Percentiles rank a stretch among this genome's conserved stretches.
These are phyloP conservation scores for Nicotiana benthamiana DNA, from an alignment of 257 asterid species.

Conservation along the genomic window DNA sequence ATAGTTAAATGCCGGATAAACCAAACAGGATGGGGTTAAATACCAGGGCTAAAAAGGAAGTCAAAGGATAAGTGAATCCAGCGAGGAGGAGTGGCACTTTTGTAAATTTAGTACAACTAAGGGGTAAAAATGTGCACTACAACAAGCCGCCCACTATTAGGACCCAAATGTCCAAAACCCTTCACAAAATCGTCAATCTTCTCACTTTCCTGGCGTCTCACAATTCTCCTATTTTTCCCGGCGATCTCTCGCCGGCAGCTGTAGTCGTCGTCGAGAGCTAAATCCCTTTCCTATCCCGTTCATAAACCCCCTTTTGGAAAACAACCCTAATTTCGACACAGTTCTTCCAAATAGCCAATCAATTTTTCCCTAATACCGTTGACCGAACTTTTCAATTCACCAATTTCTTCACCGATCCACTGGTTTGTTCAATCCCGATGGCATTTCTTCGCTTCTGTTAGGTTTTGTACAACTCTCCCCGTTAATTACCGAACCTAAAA, in stretches of 20 bases:
- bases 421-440: conserved; percentile 11
- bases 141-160: conserved; percentile 1
- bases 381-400: conserved; percentile 7
- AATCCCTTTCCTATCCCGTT: background rate
- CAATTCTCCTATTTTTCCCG: background rate
- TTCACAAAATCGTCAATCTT: background rate
- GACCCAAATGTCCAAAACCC: background rate
- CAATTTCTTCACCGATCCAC: conserved; percentile 1
- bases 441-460: background rate
- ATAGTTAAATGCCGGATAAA: too few relatives aligned
- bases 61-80: background rate
- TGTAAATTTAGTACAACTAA: background rate
- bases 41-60: background rate
- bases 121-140: background rate
- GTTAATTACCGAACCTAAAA: conserved; percentile 2
- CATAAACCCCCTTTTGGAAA: background rate
- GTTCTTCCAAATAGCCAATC: background rate
- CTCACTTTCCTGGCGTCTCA: background rate
- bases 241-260: background rate
- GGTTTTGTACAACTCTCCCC: background rate
- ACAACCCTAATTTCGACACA: background rate
- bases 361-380: background rate
- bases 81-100: background rate
- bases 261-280: background rate
- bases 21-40: too few relatives aligned